These are phyloP conservation scores for Xerocomus nothofagi DNA, from an alignment of 1,284 basidiomycete genomes.

Conservation along the genomic window DNA sequence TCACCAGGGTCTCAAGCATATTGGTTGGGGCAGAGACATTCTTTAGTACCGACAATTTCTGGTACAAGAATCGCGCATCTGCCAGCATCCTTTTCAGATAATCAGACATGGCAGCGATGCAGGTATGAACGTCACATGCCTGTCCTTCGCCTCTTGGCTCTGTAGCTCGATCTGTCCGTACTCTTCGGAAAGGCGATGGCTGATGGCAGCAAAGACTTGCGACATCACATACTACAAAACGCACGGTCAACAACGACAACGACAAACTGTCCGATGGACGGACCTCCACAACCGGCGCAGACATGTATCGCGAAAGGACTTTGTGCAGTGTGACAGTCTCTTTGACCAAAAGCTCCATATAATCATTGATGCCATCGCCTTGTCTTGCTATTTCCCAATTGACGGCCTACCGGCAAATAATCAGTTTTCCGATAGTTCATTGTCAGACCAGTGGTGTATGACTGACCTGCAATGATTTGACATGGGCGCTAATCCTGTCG, in stretches of 20 bases:
- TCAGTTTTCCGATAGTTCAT: slow-evolving; percentile 1
- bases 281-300: slow-evolving; percentile 77
- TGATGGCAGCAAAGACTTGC: slow-evolving; percentile 90
- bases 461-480: slow-evolving; percentile 72
- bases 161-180: slow-evolving; percentile 80
- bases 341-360: slow-evolving; percentile 91
- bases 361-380: slow-evolving; percentile 66
- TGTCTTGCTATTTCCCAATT: slow-evolving; percentile 71
- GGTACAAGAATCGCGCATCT: slow-evolving; percentile 76
- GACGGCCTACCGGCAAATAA: slow-evolving; percentile 50
- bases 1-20: slow-evolving; percentile 80
- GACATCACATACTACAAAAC: slow-evolving; percentile 78
- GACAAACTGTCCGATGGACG: slow-evolving; percentile 8
- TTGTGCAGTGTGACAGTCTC: slow-evolving; percentile 97
- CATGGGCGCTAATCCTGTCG: slow-evolving; percentile 87
- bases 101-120: slow-evolving; percentile 10
- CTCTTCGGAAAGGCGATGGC: slow-evolving; percentile 83
- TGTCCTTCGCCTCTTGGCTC: slow-evolving; percentile 76
- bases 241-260: slow-evolving; percentile 4
- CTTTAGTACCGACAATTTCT: slow-evolving; percentile 70
- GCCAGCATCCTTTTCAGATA: slow-evolving; percentile 58
- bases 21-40: slow-evolving; percentile 65
- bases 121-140: slow-evolving; percentile 47
- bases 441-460: slow-evolving; percentile 5
- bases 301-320: slow-evolving; percentile 90